These are phyloP conservation scores for Hydnum rufescens DNA, from an alignment of 768 basidiomycete species.

Conservation along the genomic window DNA sequence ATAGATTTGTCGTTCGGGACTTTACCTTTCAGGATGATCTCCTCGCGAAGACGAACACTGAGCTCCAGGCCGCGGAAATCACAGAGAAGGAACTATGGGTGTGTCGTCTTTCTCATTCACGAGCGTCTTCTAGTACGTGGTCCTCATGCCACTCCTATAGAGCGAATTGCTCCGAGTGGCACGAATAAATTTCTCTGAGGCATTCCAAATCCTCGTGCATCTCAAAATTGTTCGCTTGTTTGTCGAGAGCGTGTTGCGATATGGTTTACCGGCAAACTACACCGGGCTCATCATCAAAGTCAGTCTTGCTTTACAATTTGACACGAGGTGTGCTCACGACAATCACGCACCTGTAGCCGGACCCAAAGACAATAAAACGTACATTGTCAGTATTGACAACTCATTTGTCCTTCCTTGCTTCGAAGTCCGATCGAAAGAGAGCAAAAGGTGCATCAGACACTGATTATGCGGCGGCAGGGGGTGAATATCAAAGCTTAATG, in stretches of 20 bases:
- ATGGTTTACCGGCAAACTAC: conserved; percentile 88
- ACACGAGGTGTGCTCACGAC: neutral
- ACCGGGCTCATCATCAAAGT: conserved; percentile 67
- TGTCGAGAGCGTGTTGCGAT: conserved; percentile 86
- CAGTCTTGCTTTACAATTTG: conserved; percentile 7
- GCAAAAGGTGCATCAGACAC: conserved; percentile 24
- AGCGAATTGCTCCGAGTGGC: conserved; percentile 79
- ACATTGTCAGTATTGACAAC: conserved; percentile 47
- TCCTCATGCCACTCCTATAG: conserved; percentile 22
- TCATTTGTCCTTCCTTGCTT: conserved; percentile 65
- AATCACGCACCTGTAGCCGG: conserved; percentile 37
- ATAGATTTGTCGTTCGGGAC: conserved; percentile 84
- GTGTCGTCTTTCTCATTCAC: conserved; percentile 14
- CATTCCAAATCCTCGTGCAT: conserved; percentile 84
- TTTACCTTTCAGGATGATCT: conserved; percentile 77
- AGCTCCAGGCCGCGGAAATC: conserved; percentile 53
- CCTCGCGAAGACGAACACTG: conserved; percentile 59
- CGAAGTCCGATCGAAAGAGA: conserved; percentile 31
- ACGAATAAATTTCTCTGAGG: conserved; percentile 91
- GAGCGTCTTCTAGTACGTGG: neutral
- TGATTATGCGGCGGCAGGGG: conserved; percentile 37
- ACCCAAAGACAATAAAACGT: conserved; percentile 66
- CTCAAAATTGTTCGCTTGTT: conserved; percentile 82
- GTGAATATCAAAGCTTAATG: conserved; percentile 82
- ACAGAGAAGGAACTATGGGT: conserved; percentile 98